Evolutionary conservation across 768 basidiomycete species (phyloP), one percentile per base, ranked within the genome.

Genomic region (Lactarius evosmus): DNA sequence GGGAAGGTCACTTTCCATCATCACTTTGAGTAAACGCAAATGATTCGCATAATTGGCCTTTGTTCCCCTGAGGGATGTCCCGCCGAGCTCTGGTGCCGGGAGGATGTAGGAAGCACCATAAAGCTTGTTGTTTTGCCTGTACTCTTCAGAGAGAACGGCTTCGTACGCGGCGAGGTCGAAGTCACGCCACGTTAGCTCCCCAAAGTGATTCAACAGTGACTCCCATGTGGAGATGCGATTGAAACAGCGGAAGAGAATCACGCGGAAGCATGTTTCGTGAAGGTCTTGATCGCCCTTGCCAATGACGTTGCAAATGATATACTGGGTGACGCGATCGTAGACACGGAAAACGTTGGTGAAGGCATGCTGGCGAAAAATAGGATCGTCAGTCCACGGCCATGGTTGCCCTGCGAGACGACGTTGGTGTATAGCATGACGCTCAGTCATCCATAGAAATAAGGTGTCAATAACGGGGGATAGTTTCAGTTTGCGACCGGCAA

Each of bases 331-430:
- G 38, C 83, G 84, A 75, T 93, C 91, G 50, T 86, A 79, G 8
- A 91, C 83, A 38, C 91, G 87, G 70, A 81, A 93, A 0, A 86
- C 82, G 69, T 91, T 90, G 75, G 88, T 90, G 71, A 91, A 91
- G 33, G 78, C 79, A 67, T 84, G 80, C 14, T 75, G 70, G 2
- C 72, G 77, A 22, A 93, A 76, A 56, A 87, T 82, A 3, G 73
- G 69, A 70, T 93, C 88, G 1, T 79, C 71, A 0, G 89, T 89
- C 90, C 91, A 93, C 44, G 75, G 74, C 51, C 50, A 65, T 14
- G 70, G 63, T 49, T 69, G 62, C 25, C 74, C 74, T 7, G 71
- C 68, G 7, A 73, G 60, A 36, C 75, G 72, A 29, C 69, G 69
- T 51, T 70, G 68, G 55, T 71, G 71, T 5, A 74, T 69, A 1